A percentile compares a stretch with the other conserved stretches of the same genome.
phyloP scores from a whole-genome alignment of 768 basidiomycete genomes.

The Dendrothele bispora region DNA sequence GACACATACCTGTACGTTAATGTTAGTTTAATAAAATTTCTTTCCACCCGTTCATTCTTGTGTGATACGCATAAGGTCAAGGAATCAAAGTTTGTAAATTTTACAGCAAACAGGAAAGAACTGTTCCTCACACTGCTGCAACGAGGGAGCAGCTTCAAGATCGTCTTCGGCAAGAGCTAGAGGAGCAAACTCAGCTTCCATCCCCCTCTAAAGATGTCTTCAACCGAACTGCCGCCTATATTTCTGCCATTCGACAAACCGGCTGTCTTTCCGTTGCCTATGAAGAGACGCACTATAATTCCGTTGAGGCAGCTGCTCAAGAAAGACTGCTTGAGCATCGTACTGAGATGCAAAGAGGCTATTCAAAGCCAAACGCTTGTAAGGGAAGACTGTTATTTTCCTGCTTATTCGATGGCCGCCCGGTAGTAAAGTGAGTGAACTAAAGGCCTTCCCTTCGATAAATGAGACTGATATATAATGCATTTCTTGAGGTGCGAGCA shows the following conservation, averaged over 20 bases:
- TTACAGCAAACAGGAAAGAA: not conserved
- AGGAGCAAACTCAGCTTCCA: not conserved
- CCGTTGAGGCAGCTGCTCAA: not conserved
- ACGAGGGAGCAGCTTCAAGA: not conserved
- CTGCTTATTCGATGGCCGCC: not conserved
- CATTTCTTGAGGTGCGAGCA: conserved; percentile 4
- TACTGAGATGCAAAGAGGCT: not conserved
- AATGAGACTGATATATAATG: not conserved
- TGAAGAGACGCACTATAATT: not conserved
- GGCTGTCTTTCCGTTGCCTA: not conserved
- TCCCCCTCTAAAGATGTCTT: conserved; percentile 2
- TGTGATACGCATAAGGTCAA: conserved; percentile 2
- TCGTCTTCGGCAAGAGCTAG: not conserved
- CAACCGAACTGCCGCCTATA: not conserved
- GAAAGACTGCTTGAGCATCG: not conserved
- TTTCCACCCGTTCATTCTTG: too few relatives aligned
- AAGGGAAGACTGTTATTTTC: conserved; percentile 1
- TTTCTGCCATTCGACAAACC: not conserved
- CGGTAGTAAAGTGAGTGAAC: conserved; percentile 4
- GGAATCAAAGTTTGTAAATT: conserved; percentile 6
- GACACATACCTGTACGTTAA: too few relatives aligned
- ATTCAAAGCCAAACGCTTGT: not conserved
- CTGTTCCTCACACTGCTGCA: not conserved
- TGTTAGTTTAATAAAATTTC: too few relatives aligned
- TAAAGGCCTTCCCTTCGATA: too few relatives aligned